Percentiles rank a stretch among this genome's conserved stretches.
Evolutionary conservation across 495 filamentous ascomycete genomes (phyloP).

Genomic region (Annulohypoxylon maeteangense): DNA sequence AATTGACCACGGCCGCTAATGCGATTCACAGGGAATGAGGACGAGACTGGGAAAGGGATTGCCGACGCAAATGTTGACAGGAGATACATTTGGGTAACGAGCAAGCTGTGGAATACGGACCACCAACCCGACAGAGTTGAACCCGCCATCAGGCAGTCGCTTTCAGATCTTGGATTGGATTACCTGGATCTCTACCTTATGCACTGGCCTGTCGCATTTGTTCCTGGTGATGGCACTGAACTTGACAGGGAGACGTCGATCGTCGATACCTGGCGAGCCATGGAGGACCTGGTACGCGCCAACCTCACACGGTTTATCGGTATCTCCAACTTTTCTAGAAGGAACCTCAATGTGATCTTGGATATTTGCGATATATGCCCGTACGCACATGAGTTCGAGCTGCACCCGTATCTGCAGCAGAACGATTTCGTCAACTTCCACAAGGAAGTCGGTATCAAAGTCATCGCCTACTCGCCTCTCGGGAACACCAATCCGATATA

Average conservation of each 20-base stretch:
- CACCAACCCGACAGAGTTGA: constrained; percentile 69
- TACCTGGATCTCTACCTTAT: constrained; percentile 79
- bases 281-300: constrained; percentile 66
- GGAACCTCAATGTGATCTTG: constrained; percentile 68
- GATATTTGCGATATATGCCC: constrained; percentile 66
- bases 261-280: constrained; percentile 68
- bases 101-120: constrained; percentile 76
- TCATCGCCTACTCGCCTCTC: constrained; percentile 75
- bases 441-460: constrained; percentile 65
- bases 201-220: constrained; percentile 71
- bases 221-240: constrained; percentile 45
- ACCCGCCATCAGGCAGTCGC: constrained; percentile 67
- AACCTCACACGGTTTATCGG: constrained; percentile 70
- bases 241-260: constrained; percentile 58
- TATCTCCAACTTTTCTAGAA: constrained; percentile 72
- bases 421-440: constrained; percentile 66
- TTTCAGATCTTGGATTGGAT: constrained; percentile 68
- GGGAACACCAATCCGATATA: constrained; percentile 78
- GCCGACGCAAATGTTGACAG: constrained; percentile 65
- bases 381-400: constrained; percentile 73
- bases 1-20: too few species aligned
- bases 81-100: constrained; percentile 73
- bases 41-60: constrained; percentile 65
- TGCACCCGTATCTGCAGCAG: constrained; percentile 66
- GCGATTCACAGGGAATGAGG: constrained; percentile 58